Percentiles rank a stretch among this genome's conserved stretches.
phyloP scores from a whole-genome alignment of 805 yeast genomes.

The Cyberlindnera suaveolens region DNA sequence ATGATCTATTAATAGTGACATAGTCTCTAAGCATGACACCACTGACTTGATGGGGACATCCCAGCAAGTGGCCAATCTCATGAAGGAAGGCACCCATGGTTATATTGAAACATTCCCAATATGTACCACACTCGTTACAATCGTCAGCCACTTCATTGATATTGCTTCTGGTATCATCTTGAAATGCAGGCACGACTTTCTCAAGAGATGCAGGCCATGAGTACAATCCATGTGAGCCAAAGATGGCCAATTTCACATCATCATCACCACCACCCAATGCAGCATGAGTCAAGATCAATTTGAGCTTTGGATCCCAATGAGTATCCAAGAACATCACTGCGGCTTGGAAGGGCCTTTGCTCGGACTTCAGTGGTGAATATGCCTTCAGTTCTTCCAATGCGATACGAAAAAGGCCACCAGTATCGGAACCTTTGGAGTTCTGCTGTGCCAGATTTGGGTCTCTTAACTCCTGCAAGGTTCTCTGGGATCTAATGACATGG shows the following conservation, averaged over 20 bases:
- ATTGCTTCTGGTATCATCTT: constrained; percentile 63
- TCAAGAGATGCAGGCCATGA: constrained; percentile 90
- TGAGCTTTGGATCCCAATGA: constrained; percentile 61
- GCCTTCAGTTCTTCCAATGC: constrained; percentile 67
- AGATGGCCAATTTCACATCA: constrained; percentile 71
- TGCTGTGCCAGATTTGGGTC: constrained; percentile 86
- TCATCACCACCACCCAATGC: constrained; percentile 88
- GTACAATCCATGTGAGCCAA: constrained; percentile 88
- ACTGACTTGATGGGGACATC: constrained; percentile 85
- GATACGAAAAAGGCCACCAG: constrained; percentile 72
- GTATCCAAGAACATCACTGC: constrained; percentile 84
- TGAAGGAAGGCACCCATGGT: constrained; percentile 94
- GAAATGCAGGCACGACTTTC: constrained; percentile 57
- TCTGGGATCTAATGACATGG: constrained; percentile 66
- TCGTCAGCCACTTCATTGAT: constrained; percentile 84
- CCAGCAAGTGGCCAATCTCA: constrained; percentile 87
- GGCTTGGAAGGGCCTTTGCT: constrained; percentile 53
- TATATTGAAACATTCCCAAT: constrained; percentile 85
- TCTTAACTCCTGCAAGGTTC: constrained; percentile 64
- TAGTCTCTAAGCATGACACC: constrained; percentile 93
- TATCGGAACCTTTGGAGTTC: constrained; percentile 59
- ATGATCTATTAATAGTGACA: constrained; percentile 71
- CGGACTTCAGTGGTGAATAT: constrained; percentile 43
- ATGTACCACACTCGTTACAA: constrained; percentile 71
- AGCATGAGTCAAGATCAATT: constrained; percentile 77